A percentile compares a stretch with the other conserved stretches of the same genome.
These are phyloP conservation scores for Penicillium sp. DNA, from an alignment of 2,329 filamentous ascomycete species.

Conservation along the genomic window DNA sequence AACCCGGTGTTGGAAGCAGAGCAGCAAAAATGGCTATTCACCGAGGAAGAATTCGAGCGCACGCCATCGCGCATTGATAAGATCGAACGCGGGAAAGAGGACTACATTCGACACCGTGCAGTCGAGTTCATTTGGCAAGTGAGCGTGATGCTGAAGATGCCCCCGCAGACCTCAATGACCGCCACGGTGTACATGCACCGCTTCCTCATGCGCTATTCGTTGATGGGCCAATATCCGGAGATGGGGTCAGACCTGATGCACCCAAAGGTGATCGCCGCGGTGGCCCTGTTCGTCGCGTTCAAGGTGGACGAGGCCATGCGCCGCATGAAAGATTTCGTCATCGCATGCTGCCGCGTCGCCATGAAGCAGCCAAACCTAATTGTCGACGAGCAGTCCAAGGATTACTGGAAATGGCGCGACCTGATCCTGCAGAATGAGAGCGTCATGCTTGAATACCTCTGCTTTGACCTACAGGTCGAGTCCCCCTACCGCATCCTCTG, in stretches of 20 bases:
- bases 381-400: conserved; percentile 95
- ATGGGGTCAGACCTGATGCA: conserved; percentile 65
- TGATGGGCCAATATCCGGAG: conserved; percentile 74
- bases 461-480: conserved; percentile 89
- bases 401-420: conserved; percentile 97
- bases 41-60: conserved; percentile 74
- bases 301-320: conserved; percentile 97
- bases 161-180: conserved; percentile 70
- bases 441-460: conserved; percentile 83
- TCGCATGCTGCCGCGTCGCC: conserved; percentile 88
- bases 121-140: conserved; percentile 96
- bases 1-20: conserved; percentile 54
- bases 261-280: conserved; percentile 91
- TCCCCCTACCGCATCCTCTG: conserved; percentile 84
- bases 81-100: conserved; percentile 72
- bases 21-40: conserved; percentile 84
- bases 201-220: conserved; percentile 78
- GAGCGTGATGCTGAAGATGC: conserved; percentile 53
- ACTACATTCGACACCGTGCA: conserved; percentile 79
- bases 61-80: conserved; percentile 85
- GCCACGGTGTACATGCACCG: conserved; percentile 94
- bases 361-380: conserved; percentile 89
- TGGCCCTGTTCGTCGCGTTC: conserved; percentile 87
- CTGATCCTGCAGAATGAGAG: conserved; percentile 92
- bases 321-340: conserved; percentile 91